Percentiles rank a stretch among this genome's conserved stretches.
These are phyloP conservation scores for Cunninghamia lanceolata DNA, from an alignment of 75 land plant species.

Conservation along the genomic window DNA sequence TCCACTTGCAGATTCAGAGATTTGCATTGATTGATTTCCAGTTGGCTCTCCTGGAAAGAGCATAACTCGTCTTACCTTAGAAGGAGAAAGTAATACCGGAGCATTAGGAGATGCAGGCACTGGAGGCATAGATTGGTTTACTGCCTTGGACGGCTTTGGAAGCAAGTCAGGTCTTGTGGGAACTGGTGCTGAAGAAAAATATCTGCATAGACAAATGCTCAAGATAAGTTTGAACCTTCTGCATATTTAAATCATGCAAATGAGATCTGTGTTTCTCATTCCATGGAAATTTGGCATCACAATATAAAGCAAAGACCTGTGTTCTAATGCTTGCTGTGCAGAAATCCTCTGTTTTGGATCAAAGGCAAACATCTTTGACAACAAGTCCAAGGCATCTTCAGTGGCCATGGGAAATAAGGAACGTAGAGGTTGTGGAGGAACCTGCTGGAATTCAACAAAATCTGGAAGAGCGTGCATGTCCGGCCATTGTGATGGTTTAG, in stretches of 20 bases:
- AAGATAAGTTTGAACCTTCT: not conserved
- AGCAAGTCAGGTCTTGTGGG: slow-evolving; percentile 80
- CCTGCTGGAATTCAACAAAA: slow-evolving; percentile 90
- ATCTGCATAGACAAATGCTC: slow-evolving; percentile 41
- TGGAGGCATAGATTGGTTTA: slow-evolving; percentile 24
- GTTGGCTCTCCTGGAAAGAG: slow-evolving; percentile 49
- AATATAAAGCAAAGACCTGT: slow-evolving; percentile 48
- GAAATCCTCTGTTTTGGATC: slow-evolving; percentile 87
- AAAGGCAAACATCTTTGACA: slow-evolving; percentile 86
- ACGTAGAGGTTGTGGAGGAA: slow-evolving; percentile 76
- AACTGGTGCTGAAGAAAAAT: slow-evolving; percentile 80
- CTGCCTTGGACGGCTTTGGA: slow-evolving; percentile 70
- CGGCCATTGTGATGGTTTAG: slow-evolving; percentile 91
- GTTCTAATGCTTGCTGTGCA: slow-evolving; percentile 93
- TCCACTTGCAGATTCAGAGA: slow-evolving; percentile 13
- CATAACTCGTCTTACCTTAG: slow-evolving; percentile 70
- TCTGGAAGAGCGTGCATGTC: slow-evolving; percentile 94
- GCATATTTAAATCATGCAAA: not conserved
- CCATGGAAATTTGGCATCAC: not conserved
- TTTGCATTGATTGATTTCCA: slow-evolving; percentile 12
- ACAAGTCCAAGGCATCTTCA: slow-evolving; percentile 91
- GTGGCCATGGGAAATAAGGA: slow-evolving; percentile 88
- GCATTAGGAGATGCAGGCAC: slow-evolving; percentile 53
- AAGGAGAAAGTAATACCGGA: slow-evolving; percentile 87
- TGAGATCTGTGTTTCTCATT: not conserved